A percentile compares a stretch with the other conserved stretches of the same genome.
These are phyloP conservation scores for Ceratocystis smalleyi DNA, from an alignment of 2,329 filamentous ascomycete species.

Conservation along the genomic window DNA sequence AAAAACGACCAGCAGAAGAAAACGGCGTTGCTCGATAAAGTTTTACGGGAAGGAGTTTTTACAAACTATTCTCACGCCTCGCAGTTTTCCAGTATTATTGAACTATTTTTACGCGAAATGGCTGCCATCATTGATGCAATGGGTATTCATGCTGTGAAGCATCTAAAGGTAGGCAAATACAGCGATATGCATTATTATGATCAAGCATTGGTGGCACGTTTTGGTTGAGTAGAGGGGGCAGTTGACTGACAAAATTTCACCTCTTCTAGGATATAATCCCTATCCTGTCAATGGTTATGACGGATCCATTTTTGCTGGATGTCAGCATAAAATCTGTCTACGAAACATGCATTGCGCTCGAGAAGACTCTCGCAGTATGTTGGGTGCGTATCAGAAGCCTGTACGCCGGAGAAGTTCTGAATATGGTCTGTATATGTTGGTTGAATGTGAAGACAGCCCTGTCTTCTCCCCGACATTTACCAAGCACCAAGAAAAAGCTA, in stretches of 20 bases:
- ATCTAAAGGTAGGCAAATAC: slow-evolving; percentile 40
- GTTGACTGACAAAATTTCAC: background rate
- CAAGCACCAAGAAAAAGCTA: background rate
- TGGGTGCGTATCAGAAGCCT: slow-evolving; percentile 52
- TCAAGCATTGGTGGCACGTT: too few relatives aligned
- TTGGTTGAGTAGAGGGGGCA: background rate
- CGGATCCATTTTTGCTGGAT: slow-evolving; percentile 49
- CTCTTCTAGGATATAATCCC: slow-evolving; percentile 45
- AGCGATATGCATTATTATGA: background rate
- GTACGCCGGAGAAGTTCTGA: slow-evolving; percentile 31
- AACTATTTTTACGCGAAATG: slow-evolving; percentile 39
- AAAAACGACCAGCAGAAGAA: slow-evolving; percentile 22
- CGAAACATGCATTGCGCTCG: slow-evolving; percentile 37
- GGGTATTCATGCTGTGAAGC: slow-evolving; percentile 48
- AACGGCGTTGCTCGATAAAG: slow-evolving; percentile 34
- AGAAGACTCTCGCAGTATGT: slow-evolving; percentile 42
- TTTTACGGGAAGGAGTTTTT: slow-evolving; percentile 42
- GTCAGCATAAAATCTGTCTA: slow-evolving; percentile 37
- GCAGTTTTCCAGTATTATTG: slow-evolving; percentile 41
- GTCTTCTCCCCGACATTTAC: slow-evolving; percentile 19
- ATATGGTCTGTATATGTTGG: slow-evolving; percentile 48
- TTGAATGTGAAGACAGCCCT: slow-evolving; percentile 34
- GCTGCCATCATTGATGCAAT: slow-evolving; percentile 37
- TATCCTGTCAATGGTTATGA: slow-evolving; percentile 47
- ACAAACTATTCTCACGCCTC: slow-evolving; percentile 41